A percentile compares a stretch with the other conserved stretches of the same genome.
phyloP scores from a whole-genome alignment of 179 eudicot species.

The Corrigiola litoralis region DNA sequence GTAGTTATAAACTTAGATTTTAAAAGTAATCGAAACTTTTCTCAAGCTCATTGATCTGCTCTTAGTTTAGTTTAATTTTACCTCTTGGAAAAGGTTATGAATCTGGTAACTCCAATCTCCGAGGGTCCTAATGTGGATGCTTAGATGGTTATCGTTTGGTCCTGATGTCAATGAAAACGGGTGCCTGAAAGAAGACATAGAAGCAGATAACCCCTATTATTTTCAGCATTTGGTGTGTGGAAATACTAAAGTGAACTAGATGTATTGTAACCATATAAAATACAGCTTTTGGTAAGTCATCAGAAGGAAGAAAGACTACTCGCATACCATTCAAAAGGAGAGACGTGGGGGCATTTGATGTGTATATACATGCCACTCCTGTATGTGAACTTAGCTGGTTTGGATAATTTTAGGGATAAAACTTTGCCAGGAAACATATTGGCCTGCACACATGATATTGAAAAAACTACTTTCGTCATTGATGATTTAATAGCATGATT shows the following conservation, averaged over 20 bases:
- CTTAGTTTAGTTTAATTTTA: neutral
- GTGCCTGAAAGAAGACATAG: slow-evolving; percentile 25
- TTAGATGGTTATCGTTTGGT: slow-evolving; percentile 31
- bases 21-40: too few species aligned
- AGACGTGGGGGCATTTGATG: slow-evolving; percentile 34
- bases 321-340: slow-evolving; percentile 36
- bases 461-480: too few species aligned
- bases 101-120: slow-evolving; percentile 38
- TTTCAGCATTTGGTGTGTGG: neutral
- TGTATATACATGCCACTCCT: slow-evolving; percentile 36
- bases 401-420: slow-evolving; percentile 24
- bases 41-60: neutral
- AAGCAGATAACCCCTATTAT: neutral
- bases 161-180: slow-evolving; percentile 40
- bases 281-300: neutral
- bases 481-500: too few species aligned
- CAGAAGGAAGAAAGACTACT: neutral
- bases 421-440: slow-evolving; percentile 39
- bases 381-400: slow-evolving; percentile 25
- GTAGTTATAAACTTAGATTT: neutral
- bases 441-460: slow-evolving; percentile 18
- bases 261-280: too few species aligned
- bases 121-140: slow-evolving; percentile 27
- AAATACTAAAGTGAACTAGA: too few species aligned
- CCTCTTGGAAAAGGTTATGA: slow-evolving; percentile 24